These are phyloP conservation scores for Apophysomyces ossiformis DNA, from an alignment of 371 early-diverging fungal genomes.

Conservation along the genomic window DNA sequence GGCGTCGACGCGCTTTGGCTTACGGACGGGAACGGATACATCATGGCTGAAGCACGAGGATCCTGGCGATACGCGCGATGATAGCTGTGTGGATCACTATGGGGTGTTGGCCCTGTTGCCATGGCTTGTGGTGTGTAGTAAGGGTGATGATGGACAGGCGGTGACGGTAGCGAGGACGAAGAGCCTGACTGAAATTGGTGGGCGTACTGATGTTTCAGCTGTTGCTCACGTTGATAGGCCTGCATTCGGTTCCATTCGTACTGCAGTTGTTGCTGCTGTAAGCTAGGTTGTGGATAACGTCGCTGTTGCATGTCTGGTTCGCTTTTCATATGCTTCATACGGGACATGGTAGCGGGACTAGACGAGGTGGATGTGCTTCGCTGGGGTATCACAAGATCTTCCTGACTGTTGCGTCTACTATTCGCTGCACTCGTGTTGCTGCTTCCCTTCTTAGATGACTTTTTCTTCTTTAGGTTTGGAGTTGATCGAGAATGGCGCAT, in stretches of 20 bases:
- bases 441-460: constrained; percentile 24
- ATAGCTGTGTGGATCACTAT: neutral
- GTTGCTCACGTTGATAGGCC: constrained; percentile 42
- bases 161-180: neutral
- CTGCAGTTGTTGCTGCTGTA: constrained; percentile 34
- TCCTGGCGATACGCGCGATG: neutral
- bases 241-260: constrained; percentile 51
- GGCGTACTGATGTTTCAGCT: constrained; percentile 32
- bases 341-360: constrained; percentile 16
- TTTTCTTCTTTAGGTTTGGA: constrained; percentile 44
- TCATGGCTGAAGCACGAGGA: constrained; percentile 5
- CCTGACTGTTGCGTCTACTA: constrained; percentile 24
- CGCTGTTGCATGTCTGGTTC: constrained; percentile 39
- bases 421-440: constrained; percentile 6
- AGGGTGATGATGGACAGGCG: neutral
- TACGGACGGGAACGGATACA: neutral
- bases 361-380: constrained; percentile 8
- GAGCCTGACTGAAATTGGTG: constrained; percentile 15
- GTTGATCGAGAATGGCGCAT: constrained; percentile 36
- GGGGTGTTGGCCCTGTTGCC: neutral
- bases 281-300: constrained; percentile 12
- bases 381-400: constrained; percentile 10
- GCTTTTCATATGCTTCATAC: constrained; percentile 38
- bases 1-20: constrained; percentile 3
- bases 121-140: neutral